Base-by-base conservation (phyloP, 108 stramenopile species). In the Pseudonitzschia pungens region DNA sequence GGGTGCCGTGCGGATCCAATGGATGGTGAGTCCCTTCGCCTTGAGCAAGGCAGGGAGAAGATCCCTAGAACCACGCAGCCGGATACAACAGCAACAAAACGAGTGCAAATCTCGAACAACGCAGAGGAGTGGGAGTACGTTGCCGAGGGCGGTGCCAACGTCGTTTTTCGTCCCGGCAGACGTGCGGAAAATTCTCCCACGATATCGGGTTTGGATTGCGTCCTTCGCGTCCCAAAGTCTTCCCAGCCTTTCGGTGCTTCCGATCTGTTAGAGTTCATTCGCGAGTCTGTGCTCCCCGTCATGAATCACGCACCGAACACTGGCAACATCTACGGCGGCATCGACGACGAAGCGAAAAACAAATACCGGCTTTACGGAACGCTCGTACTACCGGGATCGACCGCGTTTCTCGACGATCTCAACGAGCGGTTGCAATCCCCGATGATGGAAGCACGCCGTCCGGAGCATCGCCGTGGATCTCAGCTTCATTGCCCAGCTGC, bases 131-230 rank as follows among this genome's bases (percentile, higher is more conserved):
- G 59, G 59, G 59, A 60, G 31, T 60, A 60, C 18, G 59, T 60
- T 18, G 59, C 59, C 0, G 59, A 60, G 18, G 59, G 59, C 18
- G 59, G 59, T 8, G 59, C 59, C 4, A 60, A 60, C 18, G 59
- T 60, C 7, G 32, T 60, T 11, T 60, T 60, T 60, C 59, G 59
- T 60, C 59, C 9, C 8, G n/a, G 18, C 16, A 21, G n/a, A n/a
- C n/a, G n/a, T n/a, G n/a, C n/a, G n/a, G n/a, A 53, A 21, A 21
- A 5, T 5, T 18, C 16, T 21, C 9, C 52, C 16, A 53, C 4
- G 4, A 56, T 18, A 9, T 10, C 10, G 10, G 20, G 12, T 20
- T 22, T 10, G 10, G 55, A 56, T 56, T 56, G 55, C 20, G 59
- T 60, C 1, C 59, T 60, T 28, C 59, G 59, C 18, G 33, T 60